Evolutionary conservation across 768 basidiomycete species (phyloP).

Genomic region (Phylloporus arenicola): DNA sequence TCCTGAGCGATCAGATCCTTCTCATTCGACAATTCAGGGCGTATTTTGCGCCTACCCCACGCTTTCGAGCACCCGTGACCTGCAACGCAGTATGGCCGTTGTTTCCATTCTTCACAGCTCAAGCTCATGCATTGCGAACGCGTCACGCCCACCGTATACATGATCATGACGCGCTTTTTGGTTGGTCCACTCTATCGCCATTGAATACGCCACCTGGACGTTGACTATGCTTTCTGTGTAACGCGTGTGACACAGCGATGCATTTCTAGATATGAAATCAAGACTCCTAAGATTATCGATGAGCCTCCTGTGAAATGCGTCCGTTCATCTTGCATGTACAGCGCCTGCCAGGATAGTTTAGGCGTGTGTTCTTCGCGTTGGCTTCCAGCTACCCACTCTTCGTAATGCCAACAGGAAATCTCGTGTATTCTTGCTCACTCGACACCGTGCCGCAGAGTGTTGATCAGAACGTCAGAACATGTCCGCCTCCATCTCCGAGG

Average conservation of each 20-base stretch:
- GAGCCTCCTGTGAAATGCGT: slow-evolving; percentile 3
- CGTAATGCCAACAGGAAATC: neutral
- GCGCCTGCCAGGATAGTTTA: slow-evolving; percentile 1
- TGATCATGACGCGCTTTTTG: slow-evolving; percentile 2
- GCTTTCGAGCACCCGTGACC: slow-evolving; percentile 6
- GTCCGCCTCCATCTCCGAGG: slow-evolving; percentile 21
- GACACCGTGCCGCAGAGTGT: neutral
- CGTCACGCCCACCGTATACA: slow-evolving; percentile 4
- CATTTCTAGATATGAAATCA: slow-evolving; percentile 27
- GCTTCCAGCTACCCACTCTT: slow-evolving; percentile 4
- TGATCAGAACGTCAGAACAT: neutral
- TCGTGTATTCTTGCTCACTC: slow-evolving; percentile 6
- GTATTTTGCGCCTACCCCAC: slow-evolving; percentile 8
- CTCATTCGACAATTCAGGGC: neutral
- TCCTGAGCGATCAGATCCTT: slow-evolving; percentile 18
- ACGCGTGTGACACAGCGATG: slow-evolving; percentile 16
- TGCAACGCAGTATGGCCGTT: slow-evolving; percentile 10
- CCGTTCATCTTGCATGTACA: slow-evolving; percentile 8
- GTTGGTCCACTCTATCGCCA: slow-evolving; percentile 22
- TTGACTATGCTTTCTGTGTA: slow-evolving; percentile 7
- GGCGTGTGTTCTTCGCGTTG: slow-evolving; percentile 6
- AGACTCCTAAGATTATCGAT: slow-evolving; percentile 24
- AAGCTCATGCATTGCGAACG: slow-evolving; percentile 1
- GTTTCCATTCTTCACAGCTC: slow-evolving; percentile 11
- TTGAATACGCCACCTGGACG: slow-evolving; percentile 6